phyloP scores from a whole-genome alignment of 129 eudicot genomes.

The Pulicaria dysenterica region DNA sequence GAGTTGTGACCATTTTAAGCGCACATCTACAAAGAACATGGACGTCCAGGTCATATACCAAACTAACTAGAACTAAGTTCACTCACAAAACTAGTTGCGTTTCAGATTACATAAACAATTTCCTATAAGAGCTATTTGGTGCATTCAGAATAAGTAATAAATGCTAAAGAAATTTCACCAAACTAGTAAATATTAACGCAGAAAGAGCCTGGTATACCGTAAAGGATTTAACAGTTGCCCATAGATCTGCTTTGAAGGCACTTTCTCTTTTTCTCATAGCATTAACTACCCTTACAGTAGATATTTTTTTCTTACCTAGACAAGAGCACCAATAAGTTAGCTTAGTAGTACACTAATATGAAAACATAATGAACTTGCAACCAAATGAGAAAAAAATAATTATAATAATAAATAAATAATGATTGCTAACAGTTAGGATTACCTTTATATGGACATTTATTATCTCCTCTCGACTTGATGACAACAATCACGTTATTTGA shows the following conservation, averaged over 20 bases:
- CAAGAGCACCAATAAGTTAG: conserved; percentile 22
- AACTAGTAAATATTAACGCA: not conserved
- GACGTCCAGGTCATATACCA: no score
- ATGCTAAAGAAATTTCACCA: conserved; percentile 2
- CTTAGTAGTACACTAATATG: not conserved
- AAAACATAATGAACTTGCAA: conserved; percentile 10
- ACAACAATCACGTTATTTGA: conserved; percentile 43
- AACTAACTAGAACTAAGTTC: no score
- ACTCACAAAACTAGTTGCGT: no score
- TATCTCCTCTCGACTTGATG: conserved; percentile 34
- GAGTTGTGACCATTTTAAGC: no score
- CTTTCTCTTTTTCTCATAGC: conserved; percentile 72
- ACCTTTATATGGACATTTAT: conserved; percentile 33
- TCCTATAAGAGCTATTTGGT: no score
- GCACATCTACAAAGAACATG: no score
- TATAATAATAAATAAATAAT: not conserved
- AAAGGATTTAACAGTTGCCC: conserved; percentile 43
- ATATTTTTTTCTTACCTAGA: conserved; percentile 44
- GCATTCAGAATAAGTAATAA: no score
- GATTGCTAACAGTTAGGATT: conserved; percentile 17
- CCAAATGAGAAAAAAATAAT: not conserved
- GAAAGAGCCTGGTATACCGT: conserved; percentile 44
- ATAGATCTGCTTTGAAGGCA: conserved; percentile 51
- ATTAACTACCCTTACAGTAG: conserved; percentile 40
- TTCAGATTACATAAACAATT: no score